Base-by-base conservation (phyloP, 1,139 yeast genomes). In the Zygosaccharomyces pseudobailii region DNA sequence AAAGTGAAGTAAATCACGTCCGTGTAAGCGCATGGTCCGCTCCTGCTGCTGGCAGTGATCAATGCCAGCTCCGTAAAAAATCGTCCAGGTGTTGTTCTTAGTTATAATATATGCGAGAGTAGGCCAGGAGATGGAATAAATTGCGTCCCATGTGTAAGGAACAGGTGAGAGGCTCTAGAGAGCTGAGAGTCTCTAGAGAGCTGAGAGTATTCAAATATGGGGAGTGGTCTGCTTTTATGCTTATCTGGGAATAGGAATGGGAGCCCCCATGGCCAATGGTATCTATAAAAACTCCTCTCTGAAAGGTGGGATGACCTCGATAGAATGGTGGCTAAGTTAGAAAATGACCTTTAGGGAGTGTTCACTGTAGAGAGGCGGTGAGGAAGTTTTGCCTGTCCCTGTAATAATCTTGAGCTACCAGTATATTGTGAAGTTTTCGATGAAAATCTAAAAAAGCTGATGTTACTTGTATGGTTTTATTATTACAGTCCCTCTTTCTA, bases 31-130 rank as follows among this genome's bases (percentile, higher is more conserved):
- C n/a, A n/a, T n/a, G n/a, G n/a, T n/a, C n/a, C n/a, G n/a, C n/a
- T n/a, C n/a, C n/a, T n/a, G n/a, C n/a, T 45, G n/a, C 47, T 45
- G 13, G 47, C 47, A 25, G 45, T 45, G 41, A 45, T 45, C 27
- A 45, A 40, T 23, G 47, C 41, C 4, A 45, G 47, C 34, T 45
- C 47, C 17, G 30, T 45, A n/a, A 36, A 45, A 45, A 28, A 34
- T 45, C 28, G 47, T 45, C 20, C 47, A 45, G 19, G 45, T 40
- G 4, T 45, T 45, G 6, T 45, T 45, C 36, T 22, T 45, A 41
- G 47, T 45, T 2, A 2, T 45, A 10, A 45, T 45, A 45, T 45
- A 45, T 24, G 47, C 41, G 1, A 4, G 41, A 41, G 47, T 45
- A 3, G 41, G 47, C 1, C 47, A 45, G 27, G 47, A 45, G 32